Percentiles rank a stretch among this genome's conserved stretches.
phyloP scores from a whole-genome alignment of 176 grass and related monocot genomes.

The Echinochloa phyllopogon region DNA sequence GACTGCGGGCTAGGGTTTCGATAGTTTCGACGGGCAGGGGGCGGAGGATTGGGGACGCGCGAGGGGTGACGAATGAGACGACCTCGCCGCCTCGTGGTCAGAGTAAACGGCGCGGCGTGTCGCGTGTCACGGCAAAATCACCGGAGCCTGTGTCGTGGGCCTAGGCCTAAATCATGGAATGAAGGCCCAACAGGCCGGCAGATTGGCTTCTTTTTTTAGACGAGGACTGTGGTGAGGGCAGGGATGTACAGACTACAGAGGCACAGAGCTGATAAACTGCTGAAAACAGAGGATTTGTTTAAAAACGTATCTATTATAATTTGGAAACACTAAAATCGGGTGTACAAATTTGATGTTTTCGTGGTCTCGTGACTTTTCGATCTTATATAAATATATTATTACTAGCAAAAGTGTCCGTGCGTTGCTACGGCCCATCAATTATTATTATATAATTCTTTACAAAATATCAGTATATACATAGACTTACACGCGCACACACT shows the following conservation, averaged over 20 bases:
- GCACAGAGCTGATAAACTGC: too few species aligned
- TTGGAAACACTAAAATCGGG: neutral
- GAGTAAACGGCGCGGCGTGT: slow-evolving; percentile 4
- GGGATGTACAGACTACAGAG: too few species aligned
- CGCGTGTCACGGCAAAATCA: neutral
- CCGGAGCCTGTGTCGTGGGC: neutral
- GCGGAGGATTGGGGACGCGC: neutral
- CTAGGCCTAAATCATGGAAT: neutral
- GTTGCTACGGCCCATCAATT: too few species aligned
- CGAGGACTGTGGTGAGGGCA: too few species aligned
- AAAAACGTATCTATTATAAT: neutral
- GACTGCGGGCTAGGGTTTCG: slow-evolving; percentile 60
- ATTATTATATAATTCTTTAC: too few species aligned
- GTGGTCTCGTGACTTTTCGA: neutral
- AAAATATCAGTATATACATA: too few species aligned
- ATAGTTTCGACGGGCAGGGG: slow-evolving; percentile 44
- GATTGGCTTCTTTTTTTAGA: neutral
- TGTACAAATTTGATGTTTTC: neutral
- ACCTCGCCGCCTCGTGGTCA: neutral
- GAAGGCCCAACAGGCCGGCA: neutral
- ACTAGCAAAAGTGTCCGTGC: too few species aligned
- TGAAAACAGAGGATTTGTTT: too few species aligned
- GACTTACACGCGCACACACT: too few species aligned
- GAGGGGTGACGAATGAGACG: neutral
- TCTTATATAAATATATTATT: too few species aligned